A percentile compares a stretch with the other conserved stretches of the same genome.
phyloP scores from a whole-genome alignment of 1,284 basidiomycete genomes.

The Marasmius sp. region DNA sequence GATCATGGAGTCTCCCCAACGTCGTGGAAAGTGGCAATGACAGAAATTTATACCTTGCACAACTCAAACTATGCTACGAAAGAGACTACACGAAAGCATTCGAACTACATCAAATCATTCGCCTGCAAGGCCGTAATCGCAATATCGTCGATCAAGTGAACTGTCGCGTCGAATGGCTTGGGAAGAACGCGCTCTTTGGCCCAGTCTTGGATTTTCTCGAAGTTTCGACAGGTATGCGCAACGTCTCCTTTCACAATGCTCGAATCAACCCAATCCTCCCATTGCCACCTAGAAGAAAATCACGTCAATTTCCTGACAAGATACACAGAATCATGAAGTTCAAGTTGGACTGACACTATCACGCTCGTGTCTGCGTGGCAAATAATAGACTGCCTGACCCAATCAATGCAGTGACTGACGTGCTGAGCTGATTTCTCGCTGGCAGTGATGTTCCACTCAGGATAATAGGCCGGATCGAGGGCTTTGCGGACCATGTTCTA shows the following conservation, averaged over 20 bases:
- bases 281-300: constrained; percentile 8
- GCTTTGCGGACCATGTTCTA: neutral
- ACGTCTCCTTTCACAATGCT: constrained; percentile 10
- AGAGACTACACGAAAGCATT: neutral
- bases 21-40: neutral
- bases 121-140: neutral
- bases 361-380: constrained; percentile 25
- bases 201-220: constrained; percentile 24
- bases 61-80: neutral
- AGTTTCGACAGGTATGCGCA: constrained; percentile 23
- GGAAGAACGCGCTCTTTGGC: constrained; percentile 15
- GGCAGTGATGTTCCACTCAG: constrained; percentile 19
- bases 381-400: constrained; percentile 26
- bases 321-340: constrained; percentile 8
- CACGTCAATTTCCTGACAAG: neutral
- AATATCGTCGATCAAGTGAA: constrained; percentile 16
- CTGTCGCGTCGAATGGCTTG: constrained; percentile 12
- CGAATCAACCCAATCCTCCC: constrained; percentile 1
- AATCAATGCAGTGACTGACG: constrained; percentile 26
- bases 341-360: constrained; percentile 21
- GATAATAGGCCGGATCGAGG: constrained; percentile 1
- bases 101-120: neutral
- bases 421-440: constrained; percentile 15
- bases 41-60: neutral
- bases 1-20: no score